Evolutionary conservation across 2,329 filamentous ascomycete genomes (phyloP), one percentile per base, ranked within the genome.

Genomic region (Hypocreales sp.): DNA sequence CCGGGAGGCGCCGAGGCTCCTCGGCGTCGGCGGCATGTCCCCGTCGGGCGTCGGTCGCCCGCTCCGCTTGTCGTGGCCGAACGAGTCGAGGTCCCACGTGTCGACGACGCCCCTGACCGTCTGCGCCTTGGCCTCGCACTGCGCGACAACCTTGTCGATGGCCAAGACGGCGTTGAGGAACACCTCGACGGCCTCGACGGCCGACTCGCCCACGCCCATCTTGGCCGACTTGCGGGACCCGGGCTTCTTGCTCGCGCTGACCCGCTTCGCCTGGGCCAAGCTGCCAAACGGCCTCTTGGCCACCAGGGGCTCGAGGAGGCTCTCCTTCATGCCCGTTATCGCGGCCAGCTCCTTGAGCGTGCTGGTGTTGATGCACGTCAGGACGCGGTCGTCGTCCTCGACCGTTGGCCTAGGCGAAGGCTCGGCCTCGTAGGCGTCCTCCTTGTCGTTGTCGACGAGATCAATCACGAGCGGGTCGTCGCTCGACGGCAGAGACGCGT

Each of bases 301-400:
- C 8, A 92, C 56, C 30, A 95, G 65, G 10, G 71, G 53, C 23
- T 75, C 63, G 2, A 86, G 74, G 25, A 75, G 64, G 5, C 74
- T 69, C 37, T 78, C 67, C 20, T 78, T 75, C 33, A 79, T 72
- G 18, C 74, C 75, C 1, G 82, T 82, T 34, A 94, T 75, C 39
- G 92, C 86, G 2, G 79, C 71, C 22, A 98, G 67, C 31, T 87
- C 81, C 20, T 76, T 67, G 8, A 71, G 57, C 5, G 72, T 71
- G 47, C 81, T 90, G 0, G 64, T 72, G 44, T 95, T 95, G 50
- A 98, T 74, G 42, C 84, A 92, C 7, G 73, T 65, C 16, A 95
- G 58, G 6, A 94, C 68, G 26, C 50, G 47, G 25, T 52, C 48
- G 21, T 48, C 47, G 21, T 49, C 50, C n/a, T 53, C 45, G 5